Conservation (phyloP, 169 alveolate genomes). For the Eimeria acervulina region DNA sequence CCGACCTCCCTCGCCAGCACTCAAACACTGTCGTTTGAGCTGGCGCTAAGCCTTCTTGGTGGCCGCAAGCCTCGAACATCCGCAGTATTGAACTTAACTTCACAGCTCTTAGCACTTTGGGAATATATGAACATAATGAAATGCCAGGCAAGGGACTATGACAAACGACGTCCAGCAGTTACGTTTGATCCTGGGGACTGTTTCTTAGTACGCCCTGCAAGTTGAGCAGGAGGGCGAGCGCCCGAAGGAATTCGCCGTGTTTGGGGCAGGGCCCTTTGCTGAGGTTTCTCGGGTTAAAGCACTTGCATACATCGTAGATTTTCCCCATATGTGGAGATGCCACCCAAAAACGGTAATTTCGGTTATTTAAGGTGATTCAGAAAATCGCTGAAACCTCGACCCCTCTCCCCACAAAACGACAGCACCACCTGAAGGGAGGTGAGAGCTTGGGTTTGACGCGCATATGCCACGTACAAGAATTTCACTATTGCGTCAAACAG, state of each 20-base stretch:
- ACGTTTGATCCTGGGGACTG: not conserved
- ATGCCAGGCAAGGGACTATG: not conserved
- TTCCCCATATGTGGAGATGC: too few species aligned
- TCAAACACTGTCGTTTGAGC: not conserved
- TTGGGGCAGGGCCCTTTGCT: too few species aligned
- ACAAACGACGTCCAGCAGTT: not conserved
- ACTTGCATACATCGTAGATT: too few species aligned
- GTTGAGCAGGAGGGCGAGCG: not conserved
- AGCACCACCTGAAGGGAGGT: too few species aligned
- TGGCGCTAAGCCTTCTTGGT: not conserved
- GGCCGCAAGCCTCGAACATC: not conserved
- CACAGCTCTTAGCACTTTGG: not conserved
- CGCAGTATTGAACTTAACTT: not conserved
- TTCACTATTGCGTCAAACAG: too few species aligned
- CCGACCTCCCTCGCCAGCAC: not conserved
- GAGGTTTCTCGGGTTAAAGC: too few species aligned
- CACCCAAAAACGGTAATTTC: too few species aligned
- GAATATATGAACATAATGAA: not conserved
- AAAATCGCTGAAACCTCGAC: too few species aligned
- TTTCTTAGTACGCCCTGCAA: not conserved
- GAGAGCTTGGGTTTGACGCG: too few species aligned
- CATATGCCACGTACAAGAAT: too few species aligned
- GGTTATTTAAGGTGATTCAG: too few species aligned
- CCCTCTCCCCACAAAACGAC: too few species aligned
- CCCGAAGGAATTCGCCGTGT: not conserved